Percentiles rank a stretch among this genome's conserved stretches.
These are phyloP conservation scores for Phyllosticta ampelicida DNA, from an alignment of 2,329 filamentous ascomycete species.

Conservation along the genomic window DNA sequence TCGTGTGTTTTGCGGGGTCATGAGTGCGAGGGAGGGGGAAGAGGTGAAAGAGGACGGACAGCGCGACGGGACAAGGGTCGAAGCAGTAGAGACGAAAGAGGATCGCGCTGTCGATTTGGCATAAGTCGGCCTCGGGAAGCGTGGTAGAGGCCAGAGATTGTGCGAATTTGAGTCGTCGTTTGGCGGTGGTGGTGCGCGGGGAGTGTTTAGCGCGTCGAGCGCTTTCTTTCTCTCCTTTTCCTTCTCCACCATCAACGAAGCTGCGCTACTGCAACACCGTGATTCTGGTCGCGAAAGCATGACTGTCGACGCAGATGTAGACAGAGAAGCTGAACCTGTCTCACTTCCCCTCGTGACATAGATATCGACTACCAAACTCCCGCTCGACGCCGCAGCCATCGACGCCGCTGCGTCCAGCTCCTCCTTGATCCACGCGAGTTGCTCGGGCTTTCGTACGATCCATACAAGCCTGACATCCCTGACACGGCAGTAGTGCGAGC, in stretches of 20 bases:
- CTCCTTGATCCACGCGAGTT: conserved; percentile 11
- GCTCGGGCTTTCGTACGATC: conserved; percentile 11
- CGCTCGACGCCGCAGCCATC: neutral
- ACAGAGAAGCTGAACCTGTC: neutral
- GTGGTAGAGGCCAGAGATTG: neutral
- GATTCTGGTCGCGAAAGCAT: neutral
- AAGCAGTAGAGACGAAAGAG: neutral
- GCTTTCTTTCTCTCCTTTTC: no score
- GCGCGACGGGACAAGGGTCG: neutral
- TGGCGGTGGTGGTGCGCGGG: no score
- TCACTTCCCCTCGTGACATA: conserved; percentile 10
- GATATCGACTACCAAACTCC: conserved; percentile 12
- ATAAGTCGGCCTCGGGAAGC: neutral
- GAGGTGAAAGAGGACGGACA: neutral
- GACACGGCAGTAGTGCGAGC: neutral
- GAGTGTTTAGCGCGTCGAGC: no score
- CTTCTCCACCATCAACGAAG: no score
- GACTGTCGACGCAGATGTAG: neutral
- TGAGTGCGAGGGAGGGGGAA: neutral
- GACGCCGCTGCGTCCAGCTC: conserved; percentile 9
- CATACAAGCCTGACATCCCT: conserved; percentile 12
- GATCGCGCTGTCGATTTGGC: neutral
- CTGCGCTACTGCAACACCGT: neutral
- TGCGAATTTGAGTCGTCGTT: no score
- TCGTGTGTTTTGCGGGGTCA: neutral